phyloP scores from a whole-genome alignment of 306 rosid genomes.

The Acmispon strigosus region DNA sequence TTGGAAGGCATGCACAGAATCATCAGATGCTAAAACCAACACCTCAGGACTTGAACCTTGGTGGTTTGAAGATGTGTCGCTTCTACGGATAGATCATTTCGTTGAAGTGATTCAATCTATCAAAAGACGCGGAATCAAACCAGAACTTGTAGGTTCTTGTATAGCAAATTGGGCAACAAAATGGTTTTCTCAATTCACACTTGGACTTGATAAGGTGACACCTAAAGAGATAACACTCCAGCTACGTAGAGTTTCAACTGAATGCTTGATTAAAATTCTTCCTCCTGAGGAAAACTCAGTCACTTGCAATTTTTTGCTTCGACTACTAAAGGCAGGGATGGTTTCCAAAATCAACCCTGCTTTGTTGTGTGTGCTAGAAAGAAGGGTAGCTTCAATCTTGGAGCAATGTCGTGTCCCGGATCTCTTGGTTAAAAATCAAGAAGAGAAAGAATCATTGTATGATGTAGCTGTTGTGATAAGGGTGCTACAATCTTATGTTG shows the following conservation, averaged over 20 bases:
- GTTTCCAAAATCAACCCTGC: slow-evolving; percentile 38
- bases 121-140: slow-evolving; percentile 43
- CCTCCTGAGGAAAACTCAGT: slow-evolving; percentile 60
- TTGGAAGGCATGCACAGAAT: slow-evolving; percentile 50
- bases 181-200: slow-evolving; percentile 44
- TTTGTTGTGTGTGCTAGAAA: slow-evolving; percentile 37
- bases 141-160: slow-evolving; percentile 57
- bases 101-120: slow-evolving; percentile 55
- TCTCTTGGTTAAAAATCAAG: slow-evolving; percentile 54
- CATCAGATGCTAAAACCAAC: background rate
- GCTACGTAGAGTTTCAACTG: slow-evolving; percentile 43
- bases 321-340: slow-evolving; percentile 51
- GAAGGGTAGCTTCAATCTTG: slow-evolving; percentile 49
- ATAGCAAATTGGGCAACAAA: slow-evolving; percentile 52
- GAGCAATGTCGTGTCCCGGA: slow-evolving; percentile 48
- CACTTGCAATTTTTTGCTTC: slow-evolving; percentile 64
- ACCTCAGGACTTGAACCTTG: slow-evolving; percentile 32
- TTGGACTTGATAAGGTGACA: slow-evolving; percentile 26
- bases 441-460: slow-evolving; percentile 31
- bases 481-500: slow-evolving; percentile 45
- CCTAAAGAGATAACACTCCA: slow-evolving; percentile 22
- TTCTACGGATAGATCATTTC: slow-evolving; percentile 67
- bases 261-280: slow-evolving; percentile 58
- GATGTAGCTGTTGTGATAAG: slow-evolving; percentile 46
- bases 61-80: slow-evolving; percentile 70